Evolutionary conservation across 2,329 filamentous ascomycete genomes (phyloP).

Genomic region (Claviceps purpurea): DNA sequence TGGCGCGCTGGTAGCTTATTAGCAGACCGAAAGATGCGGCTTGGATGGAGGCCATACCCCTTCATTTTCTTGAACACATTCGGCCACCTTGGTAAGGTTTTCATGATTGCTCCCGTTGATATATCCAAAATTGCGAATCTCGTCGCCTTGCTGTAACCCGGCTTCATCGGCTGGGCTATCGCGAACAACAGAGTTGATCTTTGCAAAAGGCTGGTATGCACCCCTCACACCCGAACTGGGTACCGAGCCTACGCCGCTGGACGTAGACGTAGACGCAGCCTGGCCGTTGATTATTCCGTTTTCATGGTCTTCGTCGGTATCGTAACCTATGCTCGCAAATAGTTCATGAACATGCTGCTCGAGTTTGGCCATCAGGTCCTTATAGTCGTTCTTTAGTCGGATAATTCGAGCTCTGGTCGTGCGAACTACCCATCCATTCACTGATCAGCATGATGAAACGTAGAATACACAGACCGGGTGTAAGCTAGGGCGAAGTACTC

Average conservation of each 20-base stretch:
- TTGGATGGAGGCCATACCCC: conserved; percentile 46
- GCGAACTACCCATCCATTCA: conserved; percentile 47
- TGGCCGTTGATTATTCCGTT: conserved; percentile 4
- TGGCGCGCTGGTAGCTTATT: conserved; percentile 39
- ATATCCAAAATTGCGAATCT: conserved; percentile 72
- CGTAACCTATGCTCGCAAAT: conserved; percentile 52
- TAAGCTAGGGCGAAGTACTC: conserved; percentile 51
- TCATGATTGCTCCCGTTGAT: conserved; percentile 80
- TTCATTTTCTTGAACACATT: conserved; percentile 80
- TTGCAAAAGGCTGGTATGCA: conserved; percentile 52
- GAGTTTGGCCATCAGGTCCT: conserved; percentile 68
- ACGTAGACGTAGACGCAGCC: conserved; percentile 8
- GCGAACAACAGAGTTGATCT: conserved; percentile 68
- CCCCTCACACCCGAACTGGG: conserved; percentile 16
- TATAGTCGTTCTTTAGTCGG: conserved; percentile 83
- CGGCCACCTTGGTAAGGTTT: conserved; percentile 70
- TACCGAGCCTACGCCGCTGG: conserved; percentile 17
- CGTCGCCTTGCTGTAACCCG: conserved; percentile 68
- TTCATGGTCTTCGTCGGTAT: conserved; percentile 30
- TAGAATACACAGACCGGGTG: background rate
- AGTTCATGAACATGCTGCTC: conserved; percentile 81
- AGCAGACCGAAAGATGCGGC: conserved; percentile 10
- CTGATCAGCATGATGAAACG: conserved; percentile 7
- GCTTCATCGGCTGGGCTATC: conserved; percentile 72
- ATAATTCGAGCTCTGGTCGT: conserved; percentile 90